These are phyloP conservation scores for Pestalotiopsis fici DNA, from an alignment of 2,329 filamentous ascomycete species.

Conservation along the genomic window DNA sequence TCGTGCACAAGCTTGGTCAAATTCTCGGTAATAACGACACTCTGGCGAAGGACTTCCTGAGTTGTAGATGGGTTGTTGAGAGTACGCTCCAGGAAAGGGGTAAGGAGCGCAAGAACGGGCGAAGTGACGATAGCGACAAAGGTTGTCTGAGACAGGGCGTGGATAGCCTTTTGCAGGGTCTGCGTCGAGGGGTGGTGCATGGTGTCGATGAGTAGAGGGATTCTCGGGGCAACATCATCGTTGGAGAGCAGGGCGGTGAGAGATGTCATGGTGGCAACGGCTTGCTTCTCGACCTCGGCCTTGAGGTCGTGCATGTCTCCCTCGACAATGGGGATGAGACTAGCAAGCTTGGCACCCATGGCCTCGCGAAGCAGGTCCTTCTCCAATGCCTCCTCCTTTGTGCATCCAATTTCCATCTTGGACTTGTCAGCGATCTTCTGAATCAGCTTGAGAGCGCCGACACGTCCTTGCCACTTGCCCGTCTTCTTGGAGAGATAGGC, in stretches of 20 bases:
- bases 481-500: slow-evolving; percentile 80
- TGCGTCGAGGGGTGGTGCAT: slow-evolving; percentile 93
- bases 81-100: slow-evolving; percentile 89
- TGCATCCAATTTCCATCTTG: slow-evolving; percentile 76
- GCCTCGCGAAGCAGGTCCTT: slow-evolving; percentile 89
- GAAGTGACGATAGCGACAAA: slow-evolving; percentile 97
- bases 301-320: slow-evolving; percentile 96
- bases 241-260: slow-evolving; percentile 90
- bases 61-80: slow-evolving; percentile 88
- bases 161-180: slow-evolving; percentile 92
- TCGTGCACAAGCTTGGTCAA: slow-evolving; percentile 45
- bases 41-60: slow-evolving; percentile 93
- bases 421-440: slow-evolving; percentile 96
- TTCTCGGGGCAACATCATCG: slow-evolving; percentile 91
- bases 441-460: slow-evolving; percentile 81
- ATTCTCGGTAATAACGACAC: slow-evolving; percentile 96
- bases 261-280: slow-evolving; percentile 88
- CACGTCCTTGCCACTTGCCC: slow-evolving; percentile 96
- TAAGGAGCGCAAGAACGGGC: slow-evolving; percentile 90
- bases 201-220: slow-evolving; percentile 88
- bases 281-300: slow-evolving; percentile 82
- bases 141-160: slow-evolving; percentile 95
- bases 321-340: slow-evolving; percentile 89
- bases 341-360: slow-evolving; percentile 85
- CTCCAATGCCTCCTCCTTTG: slow-evolving; percentile 79